Evolutionary conservation across 495 filamentous ascomycete species (phyloP).

Genomic region (Sordaria brevicollis): DNA sequence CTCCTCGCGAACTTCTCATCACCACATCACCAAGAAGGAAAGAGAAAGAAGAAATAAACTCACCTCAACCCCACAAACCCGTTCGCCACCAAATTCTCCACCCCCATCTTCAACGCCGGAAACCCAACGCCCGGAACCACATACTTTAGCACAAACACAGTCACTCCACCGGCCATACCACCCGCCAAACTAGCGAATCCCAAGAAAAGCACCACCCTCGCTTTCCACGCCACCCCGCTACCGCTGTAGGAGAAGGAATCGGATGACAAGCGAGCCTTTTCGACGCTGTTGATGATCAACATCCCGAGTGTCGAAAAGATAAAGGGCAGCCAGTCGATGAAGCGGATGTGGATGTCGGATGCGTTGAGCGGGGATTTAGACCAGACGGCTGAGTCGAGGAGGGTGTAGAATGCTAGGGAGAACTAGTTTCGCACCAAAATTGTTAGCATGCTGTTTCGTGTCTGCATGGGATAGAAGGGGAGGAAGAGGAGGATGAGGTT

Average conservation of each 20-base stretch:
- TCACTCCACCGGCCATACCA: constrained; percentile 84
- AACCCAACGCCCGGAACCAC: constrained; percentile 67
- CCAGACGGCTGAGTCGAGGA: constrained; percentile 85
- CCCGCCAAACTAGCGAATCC: constrained; percentile 92
- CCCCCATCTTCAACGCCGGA: constrained; percentile 84
- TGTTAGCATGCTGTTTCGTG: not conserved
- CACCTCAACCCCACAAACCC: constrained; percentile 79
- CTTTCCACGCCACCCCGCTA: constrained; percentile 88
- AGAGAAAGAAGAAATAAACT: constrained; percentile 16
- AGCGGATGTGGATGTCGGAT: constrained; percentile 78
- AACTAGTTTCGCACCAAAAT: constrained; percentile 47
- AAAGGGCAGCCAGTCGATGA: constrained; percentile 96
- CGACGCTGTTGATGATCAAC: constrained; percentile 98
- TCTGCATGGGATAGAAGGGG: not conserved
- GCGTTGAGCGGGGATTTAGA: constrained; percentile 70
- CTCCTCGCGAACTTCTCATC: too few relatives aligned
- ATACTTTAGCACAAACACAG: constrained; percentile 87
- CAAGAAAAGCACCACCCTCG: constrained; percentile 85
- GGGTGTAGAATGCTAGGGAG: constrained; percentile 92
- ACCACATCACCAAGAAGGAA: not conserved
- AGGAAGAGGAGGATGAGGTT: too few relatives aligned
- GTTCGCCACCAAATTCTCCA: constrained; percentile 87
- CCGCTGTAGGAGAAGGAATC: constrained; percentile 85
- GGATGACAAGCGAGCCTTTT: constrained; percentile 76
- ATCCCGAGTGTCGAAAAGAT: constrained; percentile 92